These are phyloP conservation scores for Stephanodiscus triporus DNA, from an alignment of 108 stramenopile genomes.

Conservation along the genomic window DNA sequence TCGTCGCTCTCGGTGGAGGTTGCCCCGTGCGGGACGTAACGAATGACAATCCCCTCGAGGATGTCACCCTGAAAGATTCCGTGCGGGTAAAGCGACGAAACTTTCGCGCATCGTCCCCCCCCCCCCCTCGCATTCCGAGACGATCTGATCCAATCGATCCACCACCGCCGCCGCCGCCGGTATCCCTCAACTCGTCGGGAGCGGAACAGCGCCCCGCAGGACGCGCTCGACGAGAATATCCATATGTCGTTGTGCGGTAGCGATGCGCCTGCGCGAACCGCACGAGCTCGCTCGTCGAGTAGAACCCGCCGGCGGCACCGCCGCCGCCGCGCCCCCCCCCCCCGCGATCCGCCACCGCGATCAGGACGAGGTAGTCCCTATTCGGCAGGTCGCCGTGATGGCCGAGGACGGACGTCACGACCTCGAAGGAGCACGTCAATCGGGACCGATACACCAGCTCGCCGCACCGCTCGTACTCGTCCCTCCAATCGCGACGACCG, in stretches of 20 bases:
- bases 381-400: constrained; percentile 82
- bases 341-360: constrained; percentile 73
- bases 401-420: constrained; percentile 76
- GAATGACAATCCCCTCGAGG: constrained; percentile 82
- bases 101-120: not conserved
- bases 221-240: constrained; percentile 52
- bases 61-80: constrained; percentile 73
- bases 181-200: constrained; percentile 70
- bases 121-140: constrained; percentile 35
- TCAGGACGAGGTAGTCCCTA: constrained; percentile 76
- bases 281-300: constrained; percentile 62
- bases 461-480: constrained; percentile 65
- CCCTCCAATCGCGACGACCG: not conserved
- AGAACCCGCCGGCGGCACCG: constrained; percentile 41
- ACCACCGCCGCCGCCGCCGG: constrained; percentile 66
- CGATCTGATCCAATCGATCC: constrained; percentile 42
- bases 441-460: constrained; percentile 57
- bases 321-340: not conserved
- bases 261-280: constrained; percentile 70
- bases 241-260: constrained; percentile 88
- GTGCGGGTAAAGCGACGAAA: constrained; percentile 75
- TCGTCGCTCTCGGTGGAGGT: constrained; percentile 1
- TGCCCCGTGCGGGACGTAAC: constrained; percentile 56
- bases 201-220: constrained; percentile 58
- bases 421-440: constrained; percentile 78